Conservation (phyloP, 805 yeast species). For the Saturnispora mendoncae region DNA sequence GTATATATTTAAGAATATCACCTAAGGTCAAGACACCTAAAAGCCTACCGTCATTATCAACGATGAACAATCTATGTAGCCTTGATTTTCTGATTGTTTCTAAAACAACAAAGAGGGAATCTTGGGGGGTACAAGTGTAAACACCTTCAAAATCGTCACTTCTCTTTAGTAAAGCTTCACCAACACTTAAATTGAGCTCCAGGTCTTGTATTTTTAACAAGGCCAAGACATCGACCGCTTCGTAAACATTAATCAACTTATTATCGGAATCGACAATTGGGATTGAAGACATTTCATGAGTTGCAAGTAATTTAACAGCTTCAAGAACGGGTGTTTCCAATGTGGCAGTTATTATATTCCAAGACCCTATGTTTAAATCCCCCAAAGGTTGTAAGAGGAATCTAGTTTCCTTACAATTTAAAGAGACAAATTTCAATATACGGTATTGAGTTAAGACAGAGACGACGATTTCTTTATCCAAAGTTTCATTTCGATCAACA, state of each 20-base stretch:
- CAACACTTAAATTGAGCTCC: slow-evolving; percentile 83
- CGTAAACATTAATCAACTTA: slow-evolving; percentile 79
- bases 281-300: slow-evolving; percentile 77
- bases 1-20: slow-evolving; percentile 78
- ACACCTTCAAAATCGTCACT: slow-evolving; percentile 98
- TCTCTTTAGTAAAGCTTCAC: slow-evolving; percentile 89
- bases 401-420: slow-evolving; percentile 91
- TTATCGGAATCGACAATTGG: slow-evolving; percentile 75
- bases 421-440: slow-evolving; percentile 87
- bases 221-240: slow-evolving; percentile 89
- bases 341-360: slow-evolving; percentile 62
- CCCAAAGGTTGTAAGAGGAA: slow-evolving; percentile 68
- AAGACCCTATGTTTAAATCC: slow-evolving; percentile 57
- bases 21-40: slow-evolving; percentile 83
- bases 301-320: slow-evolving; percentile 74
- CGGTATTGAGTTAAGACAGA: slow-evolving; percentile 94
- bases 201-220: slow-evolving; percentile 87
- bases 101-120: slow-evolving; percentile 78
- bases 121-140: slow-evolving; percentile 85
- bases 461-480: slow-evolving; percentile 89
- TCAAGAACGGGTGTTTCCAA: slow-evolving; percentile 92
- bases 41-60: slow-evolving; percentile 71
- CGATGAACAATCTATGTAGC: slow-evolving; percentile 85
- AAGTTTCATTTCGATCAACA: slow-evolving; percentile 88
- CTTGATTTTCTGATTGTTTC: slow-evolving; percentile 89